Percentiles rank a stretch among this genome's conserved stretches.
Evolutionary conservation across 192 early-diverging fungal genomes (phyloP).

Genomic region (Jimgerdemannia lactiflua): DNA sequence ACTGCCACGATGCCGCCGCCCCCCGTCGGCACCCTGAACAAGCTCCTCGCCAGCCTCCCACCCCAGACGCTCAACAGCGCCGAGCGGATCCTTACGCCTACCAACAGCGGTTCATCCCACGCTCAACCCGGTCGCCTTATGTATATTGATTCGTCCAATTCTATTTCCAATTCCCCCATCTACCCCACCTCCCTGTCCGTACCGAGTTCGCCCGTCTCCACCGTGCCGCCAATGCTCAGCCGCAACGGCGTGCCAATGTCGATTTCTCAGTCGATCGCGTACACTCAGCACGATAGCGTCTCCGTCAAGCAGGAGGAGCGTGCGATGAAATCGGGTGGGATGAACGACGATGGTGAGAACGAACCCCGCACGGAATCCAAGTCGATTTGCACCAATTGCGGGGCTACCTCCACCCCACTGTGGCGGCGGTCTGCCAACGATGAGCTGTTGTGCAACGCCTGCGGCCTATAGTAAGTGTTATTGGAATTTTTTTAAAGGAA

Average conservation of each 20-base stretch:
- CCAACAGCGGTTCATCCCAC: neutral
- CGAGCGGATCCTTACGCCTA: neutral
- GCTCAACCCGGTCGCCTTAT: neutral
- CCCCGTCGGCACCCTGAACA: slow-evolving; percentile 16
- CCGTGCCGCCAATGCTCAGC: neutral
- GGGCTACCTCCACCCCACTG: slow-evolving; percentile 84
- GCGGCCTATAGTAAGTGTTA: slow-evolving; percentile 83
- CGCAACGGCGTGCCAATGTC: neutral
- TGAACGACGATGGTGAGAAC: neutral
- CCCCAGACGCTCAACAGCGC: slow-evolving; percentile 13
- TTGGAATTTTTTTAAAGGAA: slow-evolving; percentile 1
- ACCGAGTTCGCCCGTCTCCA: neutral
- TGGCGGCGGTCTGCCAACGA: slow-evolving; percentile 91
- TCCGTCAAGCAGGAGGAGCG: neutral
- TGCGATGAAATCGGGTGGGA: neutral
- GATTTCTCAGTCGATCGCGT: slow-evolving; percentile 7
- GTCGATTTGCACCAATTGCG: slow-evolving; percentile 67
- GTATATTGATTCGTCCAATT: neutral
- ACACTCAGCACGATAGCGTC: slow-evolving; percentile 4
- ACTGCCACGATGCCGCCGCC: slow-evolving; percentile 21
- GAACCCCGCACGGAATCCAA: neutral
- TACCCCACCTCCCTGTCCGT: neutral
- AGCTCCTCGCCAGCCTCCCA: slow-evolving; percentile 15
- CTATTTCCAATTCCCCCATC: neutral
- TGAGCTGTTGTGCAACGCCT: slow-evolving; percentile 93